phyloP scores from a whole-genome alignment of 805 yeast genomes.

The Myxozyma geophila region DNA sequence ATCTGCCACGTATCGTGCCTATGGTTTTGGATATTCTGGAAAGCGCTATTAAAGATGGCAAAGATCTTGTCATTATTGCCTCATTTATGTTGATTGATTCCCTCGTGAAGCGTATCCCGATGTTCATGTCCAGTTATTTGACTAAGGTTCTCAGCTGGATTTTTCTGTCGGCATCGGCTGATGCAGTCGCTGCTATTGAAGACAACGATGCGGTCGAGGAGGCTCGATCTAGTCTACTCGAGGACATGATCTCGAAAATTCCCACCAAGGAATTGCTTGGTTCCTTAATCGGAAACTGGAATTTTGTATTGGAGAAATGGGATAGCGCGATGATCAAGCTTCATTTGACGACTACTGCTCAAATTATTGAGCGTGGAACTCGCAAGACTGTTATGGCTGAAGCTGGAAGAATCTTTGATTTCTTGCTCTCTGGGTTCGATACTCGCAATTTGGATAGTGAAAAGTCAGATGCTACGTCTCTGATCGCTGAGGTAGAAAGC shows the following conservation, averaged over 20 bases:
- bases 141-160: conserved; percentile 63
- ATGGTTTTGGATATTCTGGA: conserved; percentile 68
- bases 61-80: conserved; percentile 64
- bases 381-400: conserved; percentile 30
- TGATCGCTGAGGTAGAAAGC: conserved; percentile 81
- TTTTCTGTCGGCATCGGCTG: conserved; percentile 36
- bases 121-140: conserved; percentile 74
- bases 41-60: conserved; percentile 46
- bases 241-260: conserved; percentile 66
- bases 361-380: conserved; percentile 24
- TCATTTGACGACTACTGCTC: conserved; percentile 50
- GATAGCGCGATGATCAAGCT: conserved; percentile 61
- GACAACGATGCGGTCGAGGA: conserved; percentile 38
- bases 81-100: conserved; percentile 72
- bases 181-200: conserved; percentile 4
- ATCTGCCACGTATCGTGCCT: conserved; percentile 82
- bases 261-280: conserved; percentile 67
- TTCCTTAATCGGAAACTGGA: conserved; percentile 69
- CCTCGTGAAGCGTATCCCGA: conserved; percentile 80
- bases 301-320: conserved; percentile 42
- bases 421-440: conserved; percentile 37
- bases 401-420: conserved; percentile 25
- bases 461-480: conserved; percentile 44
- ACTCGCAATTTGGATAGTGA: conserved; percentile 51
- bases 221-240: conserved; percentile 57